These are phyloP conservation scores for Vigna unguiculata DNA, from an alignment of 306 rosid genomes.

Conservation along the genomic window DNA sequence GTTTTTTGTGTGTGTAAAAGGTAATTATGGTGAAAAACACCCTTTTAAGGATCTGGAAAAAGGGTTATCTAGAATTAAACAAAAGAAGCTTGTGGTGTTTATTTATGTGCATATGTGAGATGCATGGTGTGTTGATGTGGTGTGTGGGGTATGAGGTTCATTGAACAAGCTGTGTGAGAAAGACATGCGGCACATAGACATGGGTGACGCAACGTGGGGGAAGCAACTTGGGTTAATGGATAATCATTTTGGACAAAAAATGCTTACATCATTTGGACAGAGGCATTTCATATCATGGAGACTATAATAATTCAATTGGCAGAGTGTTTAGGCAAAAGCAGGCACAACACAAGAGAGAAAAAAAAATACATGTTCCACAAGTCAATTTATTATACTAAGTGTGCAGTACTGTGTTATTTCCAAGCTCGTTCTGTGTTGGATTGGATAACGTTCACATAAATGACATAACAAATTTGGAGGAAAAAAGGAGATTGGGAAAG, in stretches of 20 bases:
- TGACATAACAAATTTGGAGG: constrained; percentile 47
- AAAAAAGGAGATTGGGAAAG: constrained; percentile 40
- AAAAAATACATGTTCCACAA: constrained; percentile 46
- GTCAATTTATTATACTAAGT: constrained; percentile 65
- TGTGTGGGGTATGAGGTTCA: constrained; percentile 50
- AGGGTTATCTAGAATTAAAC: not conserved
- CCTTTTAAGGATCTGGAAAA: constrained; percentile 3
- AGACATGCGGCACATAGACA: constrained; percentile 41
- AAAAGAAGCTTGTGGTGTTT: constrained; percentile 17
- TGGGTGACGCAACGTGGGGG: constrained; percentile 36
- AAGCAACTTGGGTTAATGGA: constrained; percentile 68
- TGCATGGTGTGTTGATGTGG: constrained; percentile 30
- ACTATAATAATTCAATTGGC: constrained; percentile 63
- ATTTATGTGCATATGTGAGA: constrained; percentile 15
- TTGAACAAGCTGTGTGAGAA: constrained; percentile 39
- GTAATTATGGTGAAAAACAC: not conserved
- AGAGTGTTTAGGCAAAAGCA: constrained; percentile 62
- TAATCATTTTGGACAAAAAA: constrained; percentile 63
- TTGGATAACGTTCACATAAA: constrained; percentile 46
- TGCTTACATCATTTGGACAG: constrained; percentile 68
- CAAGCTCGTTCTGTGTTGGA: constrained; percentile 50
- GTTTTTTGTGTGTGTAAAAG: not conserved
- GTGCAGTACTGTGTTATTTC: constrained; percentile 49
- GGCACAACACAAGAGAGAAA: constrained; percentile 37
- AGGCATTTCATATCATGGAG: constrained; percentile 62